Evolutionary conservation across 2,329 filamentous ascomycete genomes (phyloP).

Genomic region (Pyrenophora graminea): DNA sequence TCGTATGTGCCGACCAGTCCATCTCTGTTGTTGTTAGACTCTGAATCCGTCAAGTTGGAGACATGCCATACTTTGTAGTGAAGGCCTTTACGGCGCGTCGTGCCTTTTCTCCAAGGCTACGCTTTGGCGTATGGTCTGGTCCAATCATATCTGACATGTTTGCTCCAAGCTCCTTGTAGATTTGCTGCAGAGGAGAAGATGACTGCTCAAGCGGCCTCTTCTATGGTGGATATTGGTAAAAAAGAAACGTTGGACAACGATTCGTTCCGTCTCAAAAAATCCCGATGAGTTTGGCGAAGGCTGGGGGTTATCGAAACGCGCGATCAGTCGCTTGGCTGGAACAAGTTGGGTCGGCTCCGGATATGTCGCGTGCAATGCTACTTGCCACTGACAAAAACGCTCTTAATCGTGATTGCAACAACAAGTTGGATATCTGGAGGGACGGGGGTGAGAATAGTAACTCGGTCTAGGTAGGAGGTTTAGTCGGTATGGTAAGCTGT

Average conservation of each 20-base stretch:
- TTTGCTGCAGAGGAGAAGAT: not conserved
- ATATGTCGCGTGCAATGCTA: constrained; percentile 14
- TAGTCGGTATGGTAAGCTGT: constrained; percentile 10
- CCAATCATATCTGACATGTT: constrained; percentile 50
- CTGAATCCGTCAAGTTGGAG: not conserved
- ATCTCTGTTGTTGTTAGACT: constrained; percentile 51
- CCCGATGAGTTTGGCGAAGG: constrained; percentile 21
- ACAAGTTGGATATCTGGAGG: constrained; percentile 24
- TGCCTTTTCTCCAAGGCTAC: constrained; percentile 48
- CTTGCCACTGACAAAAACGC: constrained; percentile 14
- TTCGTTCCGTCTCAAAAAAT: constrained; percentile 6
- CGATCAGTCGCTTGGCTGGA: constrained; percentile 6
- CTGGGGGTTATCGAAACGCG: not conserved
- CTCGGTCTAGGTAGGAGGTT: not conserved
- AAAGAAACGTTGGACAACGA: constrained; percentile 19
- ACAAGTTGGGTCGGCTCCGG: constrained; percentile 3
- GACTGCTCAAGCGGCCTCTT: not conserved
- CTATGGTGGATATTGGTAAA: too few species aligned
- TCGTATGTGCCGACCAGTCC: constrained; percentile 86
- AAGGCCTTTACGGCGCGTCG: constrained; percentile 51
- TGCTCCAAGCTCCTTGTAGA: not conserved
- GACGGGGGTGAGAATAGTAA: constrained; percentile 16
- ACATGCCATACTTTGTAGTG: constrained; percentile 52
- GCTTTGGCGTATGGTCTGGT: constrained; percentile 48
- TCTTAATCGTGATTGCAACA: constrained; percentile 21